Evolutionary conservation across 441 rosid genomes (phyloP).

Genomic region (Gossypium davidsonii): DNA sequence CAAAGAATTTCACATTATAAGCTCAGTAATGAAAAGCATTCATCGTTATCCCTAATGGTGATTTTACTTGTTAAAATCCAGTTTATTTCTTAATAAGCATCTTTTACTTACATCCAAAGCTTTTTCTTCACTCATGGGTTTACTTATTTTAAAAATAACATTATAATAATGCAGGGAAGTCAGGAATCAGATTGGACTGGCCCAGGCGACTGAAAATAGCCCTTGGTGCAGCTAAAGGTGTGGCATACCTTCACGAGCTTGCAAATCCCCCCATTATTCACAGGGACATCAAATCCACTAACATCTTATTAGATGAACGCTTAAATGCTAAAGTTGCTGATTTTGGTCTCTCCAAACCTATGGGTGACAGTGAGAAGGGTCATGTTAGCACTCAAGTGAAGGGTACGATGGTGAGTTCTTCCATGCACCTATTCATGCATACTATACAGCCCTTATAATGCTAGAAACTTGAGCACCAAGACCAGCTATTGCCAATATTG

Average conservation of each 20-base stretch:
- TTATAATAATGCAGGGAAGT: conserved; percentile 41
- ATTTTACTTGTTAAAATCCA: background rate
- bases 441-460: background rate
- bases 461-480: background rate
- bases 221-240: conserved; percentile 65
- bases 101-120: background rate
- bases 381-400: conserved; percentile 75
- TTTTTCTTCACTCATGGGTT: background rate
- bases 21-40: background rate
- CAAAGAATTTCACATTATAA: background rate
- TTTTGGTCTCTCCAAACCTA: conserved; percentile 62
- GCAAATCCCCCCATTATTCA: conserved; percentile 87
- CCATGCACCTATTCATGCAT: background rate
- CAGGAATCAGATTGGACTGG: conserved; percentile 64
- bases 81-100: background rate
- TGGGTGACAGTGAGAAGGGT: conserved; percentile 41
- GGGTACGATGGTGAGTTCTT: conserved; percentile 74
- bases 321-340: conserved; percentile 29
- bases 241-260: conserved; percentile 72
- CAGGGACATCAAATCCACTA: conserved; percentile 66
- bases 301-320: conserved; percentile 59
- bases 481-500: background rate
- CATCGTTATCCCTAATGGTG: background rate
- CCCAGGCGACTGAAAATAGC: conserved; percentile 60
- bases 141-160: background rate